Conservation (phyloP, 164 flowering plant genomes). For the Nelumbo lutea region DNA sequence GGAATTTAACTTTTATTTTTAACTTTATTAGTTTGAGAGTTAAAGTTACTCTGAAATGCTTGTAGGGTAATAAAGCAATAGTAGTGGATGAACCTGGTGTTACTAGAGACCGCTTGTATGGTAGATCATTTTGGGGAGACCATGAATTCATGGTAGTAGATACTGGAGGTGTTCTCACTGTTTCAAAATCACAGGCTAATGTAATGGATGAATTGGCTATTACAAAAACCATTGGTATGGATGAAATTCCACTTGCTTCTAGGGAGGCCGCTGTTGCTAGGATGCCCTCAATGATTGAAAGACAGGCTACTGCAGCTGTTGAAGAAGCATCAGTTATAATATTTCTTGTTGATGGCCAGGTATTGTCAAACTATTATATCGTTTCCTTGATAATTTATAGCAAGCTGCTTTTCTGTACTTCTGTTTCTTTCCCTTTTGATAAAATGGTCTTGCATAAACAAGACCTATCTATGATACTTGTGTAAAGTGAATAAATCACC, state of each 20-base stretch:
- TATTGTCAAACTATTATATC: slow-evolving; percentile 11
- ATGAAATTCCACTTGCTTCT: slow-evolving; percentile 77
- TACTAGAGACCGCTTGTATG: slow-evolving; percentile 95
- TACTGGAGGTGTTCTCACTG: slow-evolving; percentile 88
- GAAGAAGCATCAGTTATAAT: slow-evolving; percentile 84
- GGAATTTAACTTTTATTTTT: neutral
- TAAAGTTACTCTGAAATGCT: neutral
- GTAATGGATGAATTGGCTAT: slow-evolving; percentile 80
- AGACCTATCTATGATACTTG: too few relatives aligned
- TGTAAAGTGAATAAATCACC: too few relatives aligned
- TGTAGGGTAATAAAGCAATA: slow-evolving; percentile 83
- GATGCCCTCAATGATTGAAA: slow-evolving; percentile 97
- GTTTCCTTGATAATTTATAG: neutral
- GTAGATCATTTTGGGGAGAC: slow-evolving; percentile 92
- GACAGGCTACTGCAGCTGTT: slow-evolving; percentile 80
- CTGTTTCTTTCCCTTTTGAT: neutral
- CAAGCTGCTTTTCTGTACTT: neutral
- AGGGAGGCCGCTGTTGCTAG: slow-evolving; percentile 94
- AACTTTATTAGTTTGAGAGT: neutral
- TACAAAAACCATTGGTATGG: slow-evolving; percentile 89
- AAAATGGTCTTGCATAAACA: too few relatives aligned
- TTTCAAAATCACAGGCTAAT: slow-evolving; percentile 65
- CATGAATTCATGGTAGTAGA: slow-evolving; percentile 91
- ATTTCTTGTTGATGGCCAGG: slow-evolving; percentile 98
- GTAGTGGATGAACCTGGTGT: slow-evolving; percentile 99